Conservation (phyloP, 1,284 basidiomycete genomes). For the Rhodotorula mucilaginosa region DNA sequence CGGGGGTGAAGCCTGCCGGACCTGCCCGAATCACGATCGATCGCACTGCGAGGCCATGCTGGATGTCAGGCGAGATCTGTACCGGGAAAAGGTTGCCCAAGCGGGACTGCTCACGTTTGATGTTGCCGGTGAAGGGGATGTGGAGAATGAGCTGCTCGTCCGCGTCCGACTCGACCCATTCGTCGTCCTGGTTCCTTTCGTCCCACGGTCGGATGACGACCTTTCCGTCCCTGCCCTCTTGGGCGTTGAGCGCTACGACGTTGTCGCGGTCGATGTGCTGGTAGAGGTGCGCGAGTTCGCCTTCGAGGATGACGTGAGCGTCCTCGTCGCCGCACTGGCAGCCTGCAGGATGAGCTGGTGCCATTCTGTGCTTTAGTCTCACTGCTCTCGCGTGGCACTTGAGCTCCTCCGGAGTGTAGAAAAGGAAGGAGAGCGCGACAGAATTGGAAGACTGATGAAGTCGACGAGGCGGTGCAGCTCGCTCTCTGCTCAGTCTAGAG, state of each 20-base stretch:
- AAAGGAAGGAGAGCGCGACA: background rate
- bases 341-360: conserved; percentile 22
- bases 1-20: conserved; percentile 38
- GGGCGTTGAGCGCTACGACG: conserved; percentile 42
- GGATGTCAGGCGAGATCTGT: background rate
- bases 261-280: conserved; percentile 40
- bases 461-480: too few relatives aligned
- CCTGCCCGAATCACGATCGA: conserved; percentile 43
- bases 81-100: too few relatives aligned
- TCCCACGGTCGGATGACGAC: conserved; percentile 43
- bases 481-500: background rate
- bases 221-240: conserved; percentile 32
- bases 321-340: conserved; percentile 37
- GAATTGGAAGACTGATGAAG: background rate
- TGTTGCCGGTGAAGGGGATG: conserved; percentile 43
- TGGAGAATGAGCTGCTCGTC: conserved; percentile 43
- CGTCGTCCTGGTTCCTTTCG: conserved; percentile 39
- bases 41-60: conserved; percentile 21
- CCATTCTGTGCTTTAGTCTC: conserved; percentile 2
- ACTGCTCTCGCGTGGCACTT: too few relatives aligned
- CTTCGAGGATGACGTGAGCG: conserved; percentile 33
- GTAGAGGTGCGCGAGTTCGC: conserved; percentile 31
- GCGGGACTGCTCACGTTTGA: conserved; percentile 36
- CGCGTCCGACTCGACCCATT: conserved; percentile 40
- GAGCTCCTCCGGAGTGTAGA: too few relatives aligned